phyloP scores from a whole-genome alignment of 1,284 basidiomycete species.

The Amylostereum chailletii region DNA sequence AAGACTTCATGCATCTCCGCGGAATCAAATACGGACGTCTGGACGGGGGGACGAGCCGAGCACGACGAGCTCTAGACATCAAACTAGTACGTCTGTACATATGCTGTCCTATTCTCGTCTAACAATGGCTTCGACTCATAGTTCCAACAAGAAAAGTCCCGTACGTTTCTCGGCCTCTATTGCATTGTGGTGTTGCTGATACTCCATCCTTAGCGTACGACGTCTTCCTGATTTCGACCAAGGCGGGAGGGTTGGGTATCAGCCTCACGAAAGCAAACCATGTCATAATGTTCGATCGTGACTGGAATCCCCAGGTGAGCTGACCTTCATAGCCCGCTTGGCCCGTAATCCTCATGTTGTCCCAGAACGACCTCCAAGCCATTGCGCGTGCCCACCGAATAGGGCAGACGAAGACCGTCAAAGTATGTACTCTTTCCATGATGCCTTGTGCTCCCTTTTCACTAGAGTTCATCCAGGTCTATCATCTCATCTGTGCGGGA shows the following conservation, averaged over 20 bases:
- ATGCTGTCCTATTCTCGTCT: neutral
- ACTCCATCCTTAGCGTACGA: slow-evolving; percentile 55
- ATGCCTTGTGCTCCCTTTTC: neutral
- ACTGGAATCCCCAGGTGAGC: slow-evolving; percentile 61
- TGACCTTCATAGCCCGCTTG: neutral
- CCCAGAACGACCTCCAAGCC: slow-evolving; percentile 76
- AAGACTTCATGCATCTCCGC: slow-evolving; percentile 74
- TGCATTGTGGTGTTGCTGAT: slow-evolving; percentile 35
- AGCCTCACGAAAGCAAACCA: slow-evolving; percentile 80
- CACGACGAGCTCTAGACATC: slow-evolving; percentile 48
- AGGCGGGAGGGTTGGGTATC: slow-evolving; percentile 84
- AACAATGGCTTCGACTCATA: slow-evolving; percentile 12
- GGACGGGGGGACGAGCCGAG: slow-evolving; percentile 53
- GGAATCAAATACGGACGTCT: slow-evolving; percentile 70
- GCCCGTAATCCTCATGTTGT: neutral
- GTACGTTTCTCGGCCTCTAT: slow-evolving; percentile 22
- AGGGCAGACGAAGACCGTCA: slow-evolving; percentile 75
- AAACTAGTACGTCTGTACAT: slow-evolving; percentile 30
- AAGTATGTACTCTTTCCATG: slow-evolving; percentile 31
- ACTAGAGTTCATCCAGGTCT: slow-evolving; percentile 30
- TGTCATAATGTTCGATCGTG: slow-evolving; percentile 71
- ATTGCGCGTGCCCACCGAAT: slow-evolving; percentile 81
- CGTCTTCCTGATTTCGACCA: slow-evolving; percentile 77
- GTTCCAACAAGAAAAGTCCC: slow-evolving; percentile 51
- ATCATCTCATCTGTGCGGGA: slow-evolving; percentile 44